Evolutionary conservation across 768 basidiomycete genomes (phyloP).

Genomic region (Lyophyllum semitale): DNA sequence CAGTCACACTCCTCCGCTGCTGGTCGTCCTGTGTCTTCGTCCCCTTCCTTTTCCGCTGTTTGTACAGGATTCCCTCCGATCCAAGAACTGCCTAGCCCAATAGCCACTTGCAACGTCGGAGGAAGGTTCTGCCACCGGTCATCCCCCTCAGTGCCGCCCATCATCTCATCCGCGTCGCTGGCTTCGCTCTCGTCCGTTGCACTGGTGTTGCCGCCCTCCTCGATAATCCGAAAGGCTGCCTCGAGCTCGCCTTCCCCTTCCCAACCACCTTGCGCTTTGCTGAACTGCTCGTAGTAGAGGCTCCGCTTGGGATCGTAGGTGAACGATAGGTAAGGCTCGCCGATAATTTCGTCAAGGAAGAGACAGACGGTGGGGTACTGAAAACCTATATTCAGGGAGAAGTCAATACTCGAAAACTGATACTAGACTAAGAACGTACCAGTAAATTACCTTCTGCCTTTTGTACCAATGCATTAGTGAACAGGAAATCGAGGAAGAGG

Average conservation of each 20-base stretch:
- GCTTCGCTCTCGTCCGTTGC: slow-evolving; percentile 26
- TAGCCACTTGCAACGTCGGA: slow-evolving; percentile 21
- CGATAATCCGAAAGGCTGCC: slow-evolving; percentile 32
- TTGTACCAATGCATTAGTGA: slow-evolving; percentile 98
- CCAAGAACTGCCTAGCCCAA: slow-evolving; percentile 64
- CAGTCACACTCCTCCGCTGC: slow-evolving; percentile 34
- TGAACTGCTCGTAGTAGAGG: slow-evolving; percentile 91
- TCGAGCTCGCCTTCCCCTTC: slow-evolving; percentile 45
- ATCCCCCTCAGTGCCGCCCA: slow-evolving; percentile 20
- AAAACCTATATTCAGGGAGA: slow-evolving; percentile 64
- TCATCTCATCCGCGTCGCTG: slow-evolving; percentile 23
- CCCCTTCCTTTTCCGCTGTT: slow-evolving; percentile 81
- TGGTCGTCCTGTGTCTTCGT: slow-evolving; percentile 34
- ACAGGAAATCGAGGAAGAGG: slow-evolving; percentile 88
- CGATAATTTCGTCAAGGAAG: slow-evolving; percentile 78
- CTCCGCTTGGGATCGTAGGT: slow-evolving; percentile 84
- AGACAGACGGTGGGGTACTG: slow-evolving; percentile 95
- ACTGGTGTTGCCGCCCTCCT: slow-evolving; percentile 20
- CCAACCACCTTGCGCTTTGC: slow-evolving; percentile 40
- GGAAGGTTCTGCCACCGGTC: slow-evolving; percentile 14
- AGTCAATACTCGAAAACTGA: neutral
- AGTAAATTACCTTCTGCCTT: slow-evolving; percentile 99
- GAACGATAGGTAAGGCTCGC: slow-evolving; percentile 89
- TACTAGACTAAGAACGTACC: slow-evolving; percentile 49
- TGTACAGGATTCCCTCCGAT: slow-evolving; percentile 90